phyloP scores from a whole-genome alignment of 441 rosid species.

The Gossypium davidsonii region DNA sequence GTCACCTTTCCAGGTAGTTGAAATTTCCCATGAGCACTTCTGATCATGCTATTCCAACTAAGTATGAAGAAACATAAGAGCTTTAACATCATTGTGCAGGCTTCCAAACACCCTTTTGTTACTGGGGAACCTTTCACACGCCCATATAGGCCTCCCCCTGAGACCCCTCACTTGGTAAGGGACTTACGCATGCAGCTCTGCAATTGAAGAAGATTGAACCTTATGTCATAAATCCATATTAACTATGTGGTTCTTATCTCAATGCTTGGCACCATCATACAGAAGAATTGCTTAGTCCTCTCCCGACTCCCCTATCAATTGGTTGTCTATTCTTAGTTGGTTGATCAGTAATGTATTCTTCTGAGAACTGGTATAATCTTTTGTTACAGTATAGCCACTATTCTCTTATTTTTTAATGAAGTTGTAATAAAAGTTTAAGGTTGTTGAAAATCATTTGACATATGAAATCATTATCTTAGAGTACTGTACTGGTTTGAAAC shows the following conservation, averaged over 20 bases:
- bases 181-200: slow-evolving; percentile 1
- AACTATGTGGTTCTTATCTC: background rate
- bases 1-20: slow-evolving; percentile 94
- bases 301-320: background rate
- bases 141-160: slow-evolving; percentile 82
- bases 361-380: background rate
- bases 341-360: background rate
- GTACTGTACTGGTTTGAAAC: background rate
- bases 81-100: slow-evolving; percentile 47
- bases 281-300: background rate
- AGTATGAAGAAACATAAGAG: background rate
- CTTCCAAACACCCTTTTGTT: slow-evolving; percentile 94
- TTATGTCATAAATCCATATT: background rate
- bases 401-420: background rate
- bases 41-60: slow-evolving; percentile 10
- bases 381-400: background rate
- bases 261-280: background rate
- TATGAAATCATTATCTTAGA: background rate
- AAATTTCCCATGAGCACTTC: slow-evolving; percentile 11
- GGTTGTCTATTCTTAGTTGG: background rate
- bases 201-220: background rate
- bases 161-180: slow-evolving; percentile 84
- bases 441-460: background rate
- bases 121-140: slow-evolving; percentile 96
- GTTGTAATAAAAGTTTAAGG: background rate